Evolutionary conservation across 2,329 filamentous ascomycete species (phyloP), one percentile per base, ranked within the genome.

Genomic region (Hypocreales sp.): DNA sequence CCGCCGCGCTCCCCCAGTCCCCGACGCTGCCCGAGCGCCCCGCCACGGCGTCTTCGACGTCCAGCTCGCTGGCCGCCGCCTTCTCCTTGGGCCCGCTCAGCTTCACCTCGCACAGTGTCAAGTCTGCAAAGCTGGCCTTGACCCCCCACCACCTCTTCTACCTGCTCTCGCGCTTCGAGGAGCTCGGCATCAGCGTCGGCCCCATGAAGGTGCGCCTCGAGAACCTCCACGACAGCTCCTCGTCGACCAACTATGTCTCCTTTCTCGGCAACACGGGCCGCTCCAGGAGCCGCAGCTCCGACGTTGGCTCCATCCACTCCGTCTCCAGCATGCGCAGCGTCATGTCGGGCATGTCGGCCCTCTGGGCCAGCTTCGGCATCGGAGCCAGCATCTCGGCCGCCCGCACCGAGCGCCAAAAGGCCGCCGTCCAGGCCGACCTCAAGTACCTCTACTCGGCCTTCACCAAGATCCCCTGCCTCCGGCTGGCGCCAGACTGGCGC

Each of bases 381-480:
- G 75, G 75, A 33, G 76, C 80, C 24, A 79, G 77, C 52, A 82
- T 82, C 42, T 76, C 79, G 22, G 71, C 72, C 26, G 78, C 83
- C 37, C 81, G 86, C 47, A 81, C 75, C 20, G 90, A 94, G 53
- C 84, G 83, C 47, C 83, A 90, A 50, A 92, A 92, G 53, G 78
- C 77, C 31, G 79, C 82, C 24, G 56, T 90, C 30, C 75, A 90
- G 47, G 72, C 79, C 31, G 90, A 98, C 49, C 60, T 94, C 40
- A 94, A 87, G 51, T 95, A 98, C 50, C 64, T 98, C 19, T 98
- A 94, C 58, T 95, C 90, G 22, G 83, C 90, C 31, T 98, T 95
- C 48, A 98, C 90, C 45, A 98, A 95, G 58, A 92, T 98, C 23
- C 90, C 90, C 0, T 93, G 82, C 46, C 61, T 98, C 36, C 75